Base-by-base conservation (phyloP, 768 basidiomycete genomes). In the Serendipita indica region DNA sequence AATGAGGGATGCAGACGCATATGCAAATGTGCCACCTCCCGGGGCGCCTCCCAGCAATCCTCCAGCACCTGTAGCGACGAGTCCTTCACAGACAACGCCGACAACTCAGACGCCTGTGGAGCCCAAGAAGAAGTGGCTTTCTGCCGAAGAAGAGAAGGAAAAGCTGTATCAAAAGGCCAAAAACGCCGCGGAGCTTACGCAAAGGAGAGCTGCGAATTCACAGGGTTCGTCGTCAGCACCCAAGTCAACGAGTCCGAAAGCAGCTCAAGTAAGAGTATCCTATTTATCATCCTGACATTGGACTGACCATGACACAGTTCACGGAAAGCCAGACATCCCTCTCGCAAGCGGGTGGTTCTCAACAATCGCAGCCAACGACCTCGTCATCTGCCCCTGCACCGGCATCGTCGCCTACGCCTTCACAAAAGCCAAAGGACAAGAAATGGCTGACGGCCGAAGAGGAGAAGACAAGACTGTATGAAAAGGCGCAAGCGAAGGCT, bases 401-500 rank as follows among this genome's bases (percentile, higher is more conserved):
- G 33, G 39, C 35, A 22, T 65, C 18, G 61, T n/a, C 35, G n/a
- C 10, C 35, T 10, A 33, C 49, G n/a, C 22, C 49, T 27, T 18
- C 30, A 4, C 49, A 54, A 30, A 54, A 54, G n/a, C n/a, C 22
- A 20, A n/a, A 20, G 7, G 60, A 30, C 64, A 66, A 52, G 30
- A 67, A 68, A 35, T 89, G 84, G 84, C 72, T 73, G 4, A 76
- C 82, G 1, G 85, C 89, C 0, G 87, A 88, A 68, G 78, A 81
- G 58, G 88, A 90, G 67, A 89, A 90, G 64, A 69, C 76, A 1
- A 74, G 77, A n/a, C 66, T 87, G n/a, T 88, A 77, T 68, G 73
- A 83, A 54, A 67, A 79, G 52, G 86, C 87, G 0, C 81, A 82
- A 64, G 79, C 76, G 0, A 81, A 77, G n/a, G 87, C 80, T 1